Conservation (phyloP, 2,329 filamentous ascomycete genomes). For the Paramyrothecium roridum region DNA sequence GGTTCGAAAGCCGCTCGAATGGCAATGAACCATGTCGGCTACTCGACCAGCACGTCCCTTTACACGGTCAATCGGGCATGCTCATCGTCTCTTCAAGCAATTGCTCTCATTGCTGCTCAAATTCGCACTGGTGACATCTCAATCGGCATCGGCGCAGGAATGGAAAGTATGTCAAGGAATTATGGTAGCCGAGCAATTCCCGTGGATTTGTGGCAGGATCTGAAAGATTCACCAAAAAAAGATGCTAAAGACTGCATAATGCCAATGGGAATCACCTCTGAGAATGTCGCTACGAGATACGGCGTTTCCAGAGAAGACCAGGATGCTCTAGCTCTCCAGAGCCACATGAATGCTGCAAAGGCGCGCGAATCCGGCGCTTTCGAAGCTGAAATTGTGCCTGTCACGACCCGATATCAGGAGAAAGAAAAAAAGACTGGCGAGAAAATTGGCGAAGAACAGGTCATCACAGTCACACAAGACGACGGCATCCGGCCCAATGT, state of each 20-base stretch:
- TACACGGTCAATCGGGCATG: constrained; percentile 90
- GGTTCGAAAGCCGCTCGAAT: constrained; percentile 88
- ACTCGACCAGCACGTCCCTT: constrained; percentile 68
- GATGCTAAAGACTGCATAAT: constrained; percentile 85
- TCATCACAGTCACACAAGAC: constrained; percentile 69
- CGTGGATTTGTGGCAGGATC: constrained; percentile 71
- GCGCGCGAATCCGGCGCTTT: constrained; percentile 71
- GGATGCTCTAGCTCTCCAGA: constrained; percentile 75
- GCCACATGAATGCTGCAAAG: constrained; percentile 68
- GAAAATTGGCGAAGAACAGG: constrained; percentile 51
- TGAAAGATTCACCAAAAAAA: constrained; percentile 60
- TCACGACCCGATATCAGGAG: constrained; percentile 66
- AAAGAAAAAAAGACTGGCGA: constrained; percentile 55
- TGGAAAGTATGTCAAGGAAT: constrained; percentile 95
- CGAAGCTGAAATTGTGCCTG: constrained; percentile 74
- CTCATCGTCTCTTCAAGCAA: constrained; percentile 71
- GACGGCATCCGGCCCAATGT: constrained; percentile 76
- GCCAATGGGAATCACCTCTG: constrained; percentile 87
- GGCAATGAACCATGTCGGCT: constrained; percentile 83
- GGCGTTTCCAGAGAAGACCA: constrained; percentile 71
- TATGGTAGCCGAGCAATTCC: constrained; percentile 86
- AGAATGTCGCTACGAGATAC: constrained; percentile 82
- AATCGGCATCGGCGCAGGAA: constrained; percentile 78
- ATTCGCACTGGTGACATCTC: constrained; percentile 74
- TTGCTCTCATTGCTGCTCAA: constrained; percentile 69